Percentiles rank a stretch among this genome's conserved stretches.
Evolutionary conservation across 345 rosid species (phyloP).

Genomic region (Euphorbia tirucalli): DNA sequence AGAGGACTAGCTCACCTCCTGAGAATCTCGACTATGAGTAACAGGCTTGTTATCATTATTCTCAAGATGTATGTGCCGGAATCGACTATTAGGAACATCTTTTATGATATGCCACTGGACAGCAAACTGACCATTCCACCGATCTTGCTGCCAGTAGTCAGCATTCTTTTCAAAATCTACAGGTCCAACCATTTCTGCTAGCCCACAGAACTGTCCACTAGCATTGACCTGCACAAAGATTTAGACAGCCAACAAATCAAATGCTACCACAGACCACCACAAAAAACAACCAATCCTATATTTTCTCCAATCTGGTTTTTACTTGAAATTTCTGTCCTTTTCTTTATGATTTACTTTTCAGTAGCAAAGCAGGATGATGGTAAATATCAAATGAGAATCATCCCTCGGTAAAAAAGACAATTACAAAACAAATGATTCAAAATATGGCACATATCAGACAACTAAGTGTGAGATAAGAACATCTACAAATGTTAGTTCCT

Average conservation of each 20-base stretch:
- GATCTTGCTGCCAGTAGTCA: conserved; percentile 70
- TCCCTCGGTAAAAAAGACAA: background rate
- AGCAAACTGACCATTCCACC: conserved; percentile 84
- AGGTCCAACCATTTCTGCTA: conserved; percentile 67
- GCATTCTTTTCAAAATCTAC: conserved; percentile 71
- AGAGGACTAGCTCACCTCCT: conserved; percentile 43
- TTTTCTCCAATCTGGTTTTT: too few relatives aligned
- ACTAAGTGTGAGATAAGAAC: background rate
- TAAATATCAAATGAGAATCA: background rate
- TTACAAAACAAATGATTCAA: background rate
- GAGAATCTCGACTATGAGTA: conserved; percentile 76
- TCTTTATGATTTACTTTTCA: background rate
- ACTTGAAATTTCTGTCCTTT: background rate
- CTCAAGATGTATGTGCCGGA: conserved; percentile 57
- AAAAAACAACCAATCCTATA: background rate
- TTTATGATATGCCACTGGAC: conserved; percentile 67
- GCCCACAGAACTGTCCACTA: conserved; percentile 80
- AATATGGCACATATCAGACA: background rate
- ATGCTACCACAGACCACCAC: background rate
- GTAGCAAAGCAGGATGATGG: background rate
- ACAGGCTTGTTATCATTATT: conserved; percentile 78
- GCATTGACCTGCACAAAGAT: conserved; percentile 56
- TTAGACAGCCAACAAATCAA: conserved; percentile 3
- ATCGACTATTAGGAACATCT: conserved; percentile 69
- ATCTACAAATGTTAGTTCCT: background rate